Evolutionary conservation across 441 rosid genomes (phyloP).

Genomic region (Kokia cookei): DNA sequence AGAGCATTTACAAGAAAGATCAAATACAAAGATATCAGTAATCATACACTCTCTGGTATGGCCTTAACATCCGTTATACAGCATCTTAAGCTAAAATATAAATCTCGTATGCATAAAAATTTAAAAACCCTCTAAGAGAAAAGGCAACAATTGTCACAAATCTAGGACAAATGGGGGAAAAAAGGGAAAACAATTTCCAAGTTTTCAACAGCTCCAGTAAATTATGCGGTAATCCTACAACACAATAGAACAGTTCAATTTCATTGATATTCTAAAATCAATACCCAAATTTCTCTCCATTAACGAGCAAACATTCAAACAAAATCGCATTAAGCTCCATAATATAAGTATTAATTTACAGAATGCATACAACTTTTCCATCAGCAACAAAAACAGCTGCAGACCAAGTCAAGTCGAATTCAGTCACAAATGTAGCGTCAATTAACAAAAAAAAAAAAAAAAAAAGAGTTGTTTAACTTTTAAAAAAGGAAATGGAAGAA

Average conservation of each 20-base stretch:
- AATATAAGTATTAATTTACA: neutral
- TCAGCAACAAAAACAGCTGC: conserved; percentile 4
- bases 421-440: neutral
- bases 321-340: neutral
- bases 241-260: neutral
- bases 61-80: neutral
- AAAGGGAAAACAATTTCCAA: neutral
- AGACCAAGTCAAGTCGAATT: conserved; percentile 1
- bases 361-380: neutral
- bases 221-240: neutral
- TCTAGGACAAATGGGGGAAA: neutral
- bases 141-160: neutral
- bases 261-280: neutral
- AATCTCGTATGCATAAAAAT: neutral
- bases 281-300: neutral
- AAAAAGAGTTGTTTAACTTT: neutral
- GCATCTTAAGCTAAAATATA: neutral
- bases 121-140: neutral
- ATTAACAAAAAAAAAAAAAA: conserved; percentile 4
- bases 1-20: neutral
- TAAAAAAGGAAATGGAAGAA: neutral
- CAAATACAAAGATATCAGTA: neutral
- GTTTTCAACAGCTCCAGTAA: neutral
- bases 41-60: neutral
- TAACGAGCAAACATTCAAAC: neutral